These are phyloP conservation scores for Tylopilus sp. DNA, from an alignment of 1,284 basidiomycete species.

Conservation along the genomic window DNA sequence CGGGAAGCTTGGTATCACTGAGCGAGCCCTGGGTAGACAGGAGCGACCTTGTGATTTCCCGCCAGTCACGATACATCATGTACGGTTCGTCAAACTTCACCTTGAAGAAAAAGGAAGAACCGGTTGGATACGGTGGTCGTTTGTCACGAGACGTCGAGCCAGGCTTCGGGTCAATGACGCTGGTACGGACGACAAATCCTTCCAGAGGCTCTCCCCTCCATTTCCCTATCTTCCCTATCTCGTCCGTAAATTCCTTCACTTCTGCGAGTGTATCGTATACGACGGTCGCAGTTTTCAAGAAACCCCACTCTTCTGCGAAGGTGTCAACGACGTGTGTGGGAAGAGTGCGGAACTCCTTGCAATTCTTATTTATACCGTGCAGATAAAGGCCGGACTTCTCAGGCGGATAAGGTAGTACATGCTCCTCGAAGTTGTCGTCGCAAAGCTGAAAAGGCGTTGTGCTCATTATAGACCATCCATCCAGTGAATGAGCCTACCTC, in stretches of 20 bases:
- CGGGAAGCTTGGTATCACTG: slow-evolving; percentile 43
- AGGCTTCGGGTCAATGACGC: slow-evolving; percentile 44
- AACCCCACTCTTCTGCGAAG: slow-evolving; percentile 90
- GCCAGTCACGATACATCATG: slow-evolving; percentile 97
- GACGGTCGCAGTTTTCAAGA: slow-evolving; percentile 69
- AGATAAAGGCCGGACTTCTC: slow-evolving; percentile 90
- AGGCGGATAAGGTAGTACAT: slow-evolving; percentile 81
- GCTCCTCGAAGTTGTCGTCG: slow-evolving; percentile 97
- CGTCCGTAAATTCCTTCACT: slow-evolving; percentile 72
- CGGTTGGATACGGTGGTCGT: slow-evolving; percentile 67
- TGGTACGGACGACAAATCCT: slow-evolving; percentile 92
- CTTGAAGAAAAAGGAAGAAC: slow-evolving; percentile 97
- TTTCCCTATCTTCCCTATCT: slow-evolving; percentile 63
- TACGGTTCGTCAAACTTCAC: slow-evolving; percentile 99
- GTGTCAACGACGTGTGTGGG: slow-evolving; percentile 65
- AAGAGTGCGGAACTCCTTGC: slow-evolving; percentile 72
- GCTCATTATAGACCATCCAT: background rate
- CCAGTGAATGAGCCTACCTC: slow-evolving; percentile 55
- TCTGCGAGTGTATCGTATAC: slow-evolving; percentile 60
- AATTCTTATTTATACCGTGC: slow-evolving; percentile 84
- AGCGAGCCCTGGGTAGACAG: slow-evolving; percentile 42
- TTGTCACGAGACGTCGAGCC: slow-evolving; percentile 31
- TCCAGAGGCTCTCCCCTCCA: slow-evolving; percentile 90
- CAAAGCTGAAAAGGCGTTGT: slow-evolving; percentile 48
- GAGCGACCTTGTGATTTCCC: slow-evolving; percentile 85